Evolutionary conservation across 352 stramenopile species (phyloP), one percentile per base, ranked within the genome.

Genomic region (Phytopythium chamaehyphon): DNA sequence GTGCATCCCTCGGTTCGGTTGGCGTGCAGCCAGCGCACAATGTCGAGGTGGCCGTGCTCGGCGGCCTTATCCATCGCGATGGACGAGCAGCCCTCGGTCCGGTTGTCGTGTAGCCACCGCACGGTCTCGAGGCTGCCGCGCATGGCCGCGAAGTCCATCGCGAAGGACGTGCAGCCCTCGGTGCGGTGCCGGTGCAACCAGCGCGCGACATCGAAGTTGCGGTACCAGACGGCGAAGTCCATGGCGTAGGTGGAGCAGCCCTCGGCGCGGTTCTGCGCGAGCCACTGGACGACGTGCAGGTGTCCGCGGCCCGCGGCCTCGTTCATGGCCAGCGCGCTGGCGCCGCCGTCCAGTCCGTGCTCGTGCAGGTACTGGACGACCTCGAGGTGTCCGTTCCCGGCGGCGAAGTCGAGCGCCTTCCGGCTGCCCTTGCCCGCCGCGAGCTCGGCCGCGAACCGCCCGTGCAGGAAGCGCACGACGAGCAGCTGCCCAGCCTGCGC

Each of bases 281-380:
- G 24, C 46, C 46, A 61, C 40, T 52, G 22, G 10, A 65, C 42
- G 12, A 60, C 46, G 21, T 57, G 23, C 28, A 61, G 2, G 21
- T 56, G 53, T 23, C 58, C 58, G 11, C 33, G 35, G 6, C 39
- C 58, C 3, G 58, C 58, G 1, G 52, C 45, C 23, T 45, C 16
- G 33, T 57, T 54, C 58, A 65, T 48, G 14, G 45, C 37, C 37
- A 53, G 24, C 23, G 26, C 33, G 24, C 23, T 51, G 42, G 42
- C 45, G 11, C 51, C 51, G 26, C 35, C 43, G 19, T 12, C 42
- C 23, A 37, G 35, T 23, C 21, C 14, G 40, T 77, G 43, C 23
- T 16, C 16, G 19, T 87, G 65, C 15, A 87, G 59, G 67, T 68
- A 86, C 46, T 71, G 22, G 2, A 84, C 51, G 9, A 84, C 59